Conservation (phyloP, 129 eudicot species). For the Ambrosia trifida region DNA sequence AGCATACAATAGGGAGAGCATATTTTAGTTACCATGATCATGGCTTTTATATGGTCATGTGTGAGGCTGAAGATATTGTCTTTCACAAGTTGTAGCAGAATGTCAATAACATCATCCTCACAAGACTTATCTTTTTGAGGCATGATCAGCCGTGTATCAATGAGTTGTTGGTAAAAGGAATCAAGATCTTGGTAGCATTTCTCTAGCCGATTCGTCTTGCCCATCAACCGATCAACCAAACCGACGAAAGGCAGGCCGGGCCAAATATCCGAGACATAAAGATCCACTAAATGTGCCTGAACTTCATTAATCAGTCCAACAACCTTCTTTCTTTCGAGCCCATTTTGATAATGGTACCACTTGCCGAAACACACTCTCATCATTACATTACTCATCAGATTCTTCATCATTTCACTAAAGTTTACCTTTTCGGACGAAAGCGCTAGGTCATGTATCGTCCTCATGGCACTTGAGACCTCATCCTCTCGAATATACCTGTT, state of each 20-base stretch:
- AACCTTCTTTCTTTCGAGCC: constrained; percentile 8
- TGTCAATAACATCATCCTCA: constrained; percentile 23
- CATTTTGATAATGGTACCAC: constrained; percentile 26
- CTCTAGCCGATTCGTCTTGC: constrained; percentile 14
- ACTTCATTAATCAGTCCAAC: constrained; percentile 13
- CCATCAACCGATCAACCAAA: constrained; percentile 34
- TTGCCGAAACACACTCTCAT: constrained; percentile 34
- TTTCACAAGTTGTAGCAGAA: constrained; percentile 14
- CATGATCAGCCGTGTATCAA: not conserved
- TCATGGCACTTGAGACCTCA: constrained; percentile 26
- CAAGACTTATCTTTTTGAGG: not conserved
- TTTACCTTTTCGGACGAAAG: constrained; percentile 25
- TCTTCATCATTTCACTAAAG: constrained; percentile 18
- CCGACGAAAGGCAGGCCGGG: constrained; percentile 36
- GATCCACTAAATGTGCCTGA: constrained; percentile 9
- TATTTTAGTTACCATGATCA: constrained; percentile 33
- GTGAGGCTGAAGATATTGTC: constrained; percentile 14
- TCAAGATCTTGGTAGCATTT: constrained; percentile 13
- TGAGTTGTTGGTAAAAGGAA: constrained; percentile 12
- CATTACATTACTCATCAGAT: constrained; percentile 11
- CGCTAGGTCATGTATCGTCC: constrained; percentile 4
- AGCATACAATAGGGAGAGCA: not conserved
- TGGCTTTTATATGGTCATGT: constrained; percentile 19
- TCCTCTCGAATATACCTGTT: constrained; percentile 26
- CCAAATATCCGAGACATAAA: constrained; percentile 30